Evolutionary conservation across 78 protist species (phyloP).

Genomic region (Chrysochromulina tobinii): DNA sequence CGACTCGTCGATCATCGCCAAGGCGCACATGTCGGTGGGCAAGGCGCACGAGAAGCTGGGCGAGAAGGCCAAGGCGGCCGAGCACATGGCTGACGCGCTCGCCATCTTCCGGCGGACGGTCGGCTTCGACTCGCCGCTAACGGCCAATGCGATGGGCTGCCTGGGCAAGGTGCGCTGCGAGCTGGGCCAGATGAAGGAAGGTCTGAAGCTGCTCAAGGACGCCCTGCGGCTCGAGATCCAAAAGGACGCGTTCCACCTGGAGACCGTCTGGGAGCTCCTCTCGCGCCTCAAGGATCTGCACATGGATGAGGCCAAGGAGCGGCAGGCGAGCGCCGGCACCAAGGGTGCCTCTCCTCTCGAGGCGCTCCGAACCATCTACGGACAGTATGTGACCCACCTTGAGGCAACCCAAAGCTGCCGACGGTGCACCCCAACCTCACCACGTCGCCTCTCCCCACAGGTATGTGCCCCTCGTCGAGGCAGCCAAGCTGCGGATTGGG

Average conservation of each 20-base stretch:
- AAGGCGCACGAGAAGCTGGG: not conserved
- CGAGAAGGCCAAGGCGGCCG: not conserved
- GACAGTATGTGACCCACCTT: too few relatives aligned
- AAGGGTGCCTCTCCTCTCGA: not conserved
- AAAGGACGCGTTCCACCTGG: slow-evolving; percentile 4
- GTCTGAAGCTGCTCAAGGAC: not conserved
- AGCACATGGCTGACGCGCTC: slow-evolving; percentile 12
- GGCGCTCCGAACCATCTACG: not conserved
- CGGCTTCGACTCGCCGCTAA: not conserved
- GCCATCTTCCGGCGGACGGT: not conserved
- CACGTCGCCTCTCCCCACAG: too few relatives aligned
- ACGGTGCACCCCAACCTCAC: too few relatives aligned
- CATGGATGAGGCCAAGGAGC: not conserved
- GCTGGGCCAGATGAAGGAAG: not conserved
- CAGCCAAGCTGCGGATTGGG: not conserved
- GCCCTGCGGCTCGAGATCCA: not conserved
- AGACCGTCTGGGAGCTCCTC: slow-evolving; percentile 5
- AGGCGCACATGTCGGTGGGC: slow-evolving; percentile 33
- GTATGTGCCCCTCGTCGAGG: not conserved
- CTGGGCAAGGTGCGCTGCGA: not conserved
- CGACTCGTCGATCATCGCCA: slow-evolving; percentile 14
- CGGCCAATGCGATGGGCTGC: not conserved
- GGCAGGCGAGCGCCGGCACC: not conserved
- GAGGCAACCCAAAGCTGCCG: too few relatives aligned
- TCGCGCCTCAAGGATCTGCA: not conserved